Base-by-base conservation (phyloP, 768 basidiomycete species). In the Postia placenta region DNA sequence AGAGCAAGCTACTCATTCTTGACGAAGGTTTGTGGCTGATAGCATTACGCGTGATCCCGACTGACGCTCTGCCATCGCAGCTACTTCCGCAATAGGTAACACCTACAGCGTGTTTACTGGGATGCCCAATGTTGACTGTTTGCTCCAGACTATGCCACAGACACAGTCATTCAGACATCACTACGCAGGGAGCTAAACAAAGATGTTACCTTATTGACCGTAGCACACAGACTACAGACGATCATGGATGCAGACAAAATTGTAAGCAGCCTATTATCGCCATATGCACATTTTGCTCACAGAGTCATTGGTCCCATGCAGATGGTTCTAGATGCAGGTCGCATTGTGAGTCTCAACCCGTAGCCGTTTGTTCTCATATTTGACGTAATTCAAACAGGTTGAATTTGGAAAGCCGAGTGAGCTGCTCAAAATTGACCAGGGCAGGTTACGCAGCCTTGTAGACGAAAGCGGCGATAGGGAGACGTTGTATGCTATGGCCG, bases 221-320 rank as follows among this genome's bases (percentile, higher is more conserved):
- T 44, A 7, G 42, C 42, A 15, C 42, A 44, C n/a, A 23, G 42
- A 14, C 27, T 44, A 6, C 42, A 44, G 17, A 44, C 75, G 3
- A 74, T 81, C 50, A 78, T 78, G 67, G 79, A 79, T 42, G 74
- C 76, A 5, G 79, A 82, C 57, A 74, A 76, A 54, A 75, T 81
- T 43, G 68, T 80, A 50, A 42, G 57, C 52, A 14, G 9, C 25
- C 5, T 12, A 39, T 53, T 6, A 39, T 22, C 38, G 6, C 50
- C 23, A 5, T 40, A 14, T 45, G 17, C 12, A 20, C 4, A 49
- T n/a, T 17, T 17, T 36, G 25, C 22, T 20, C 11, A 37, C 20
- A 19, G 19, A n/a, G 5, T 17, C 28, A 15, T 12, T 26, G 36
- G 20, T 23, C 23, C 15, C 7, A 11, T 9, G 5, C 37, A 72